Evolutionary conservation across 2,329 filamentous ascomycete species (phyloP).

Genomic region (Thielaviopsis populi): DNA sequence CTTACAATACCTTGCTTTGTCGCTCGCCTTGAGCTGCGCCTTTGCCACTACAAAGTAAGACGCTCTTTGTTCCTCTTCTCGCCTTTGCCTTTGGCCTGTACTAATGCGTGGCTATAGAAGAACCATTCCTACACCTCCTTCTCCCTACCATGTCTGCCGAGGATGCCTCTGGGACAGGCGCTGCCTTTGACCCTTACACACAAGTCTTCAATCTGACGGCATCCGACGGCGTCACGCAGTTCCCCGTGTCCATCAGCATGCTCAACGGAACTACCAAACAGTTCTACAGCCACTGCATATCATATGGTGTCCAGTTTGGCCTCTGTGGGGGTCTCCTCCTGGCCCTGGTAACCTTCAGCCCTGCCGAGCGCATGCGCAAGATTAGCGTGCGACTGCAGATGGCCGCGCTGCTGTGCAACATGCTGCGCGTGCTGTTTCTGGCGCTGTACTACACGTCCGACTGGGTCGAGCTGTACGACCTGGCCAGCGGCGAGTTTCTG

Average conservation of each 20-base stretch:
- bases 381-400: slow-evolving; percentile 51
- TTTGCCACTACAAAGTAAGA: not conserved
- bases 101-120: not conserved
- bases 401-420: slow-evolving; percentile 43
- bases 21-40: not conserved
- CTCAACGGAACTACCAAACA: slow-evolving; percentile 25
- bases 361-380: slow-evolving; percentile 46
- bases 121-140: not conserved
- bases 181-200: slow-evolving; percentile 3
- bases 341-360: slow-evolving; percentile 52
- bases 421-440: slow-evolving; percentile 43
- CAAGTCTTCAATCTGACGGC: not conserved
- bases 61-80: not conserved
- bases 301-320: slow-evolving; percentile 57
- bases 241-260: not conserved
- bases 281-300: slow-evolving; percentile 34
- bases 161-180: not conserved
- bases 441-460: slow-evolving; percentile 44
- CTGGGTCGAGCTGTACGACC: slow-evolving; percentile 46
- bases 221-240: not conserved
- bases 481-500: slow-evolving; percentile 40
- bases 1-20: not conserved
- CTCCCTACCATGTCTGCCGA: not conserved
- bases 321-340: slow-evolving; percentile 49
- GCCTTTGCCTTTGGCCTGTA: not conserved